Conservation (phyloP, 148 eudicot species). For the Pharnaceum exiguum region DNA sequence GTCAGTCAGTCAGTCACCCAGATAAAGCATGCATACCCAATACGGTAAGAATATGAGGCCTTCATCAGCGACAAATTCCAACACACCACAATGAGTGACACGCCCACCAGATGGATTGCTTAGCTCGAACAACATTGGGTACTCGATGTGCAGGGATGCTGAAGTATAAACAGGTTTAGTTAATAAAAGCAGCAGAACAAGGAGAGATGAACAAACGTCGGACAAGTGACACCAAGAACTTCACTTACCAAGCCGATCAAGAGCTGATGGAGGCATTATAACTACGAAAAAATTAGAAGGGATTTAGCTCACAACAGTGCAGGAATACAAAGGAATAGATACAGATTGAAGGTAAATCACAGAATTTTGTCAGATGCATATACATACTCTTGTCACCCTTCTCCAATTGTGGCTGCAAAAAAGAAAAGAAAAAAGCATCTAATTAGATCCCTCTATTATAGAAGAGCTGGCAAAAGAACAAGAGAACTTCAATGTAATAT, state of each 20-base stretch:
- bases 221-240: neutral
- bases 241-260: constrained; percentile 34
- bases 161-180: neutral
- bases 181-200: constrained; percentile 4
- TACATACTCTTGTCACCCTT: constrained; percentile 38
- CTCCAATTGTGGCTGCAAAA: constrained; percentile 34
- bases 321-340: neutral
- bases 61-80: constrained; percentile 37
- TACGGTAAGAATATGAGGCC: constrained; percentile 30
- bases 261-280: constrained; percentile 41
- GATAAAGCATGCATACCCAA: constrained; percentile 22
- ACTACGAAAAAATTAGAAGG: constrained; percentile 25
- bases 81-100: constrained; percentile 35
- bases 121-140: constrained; percentile 35
- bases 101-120: constrained; percentile 28
- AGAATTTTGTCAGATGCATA: neutral
- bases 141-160: constrained; percentile 36
- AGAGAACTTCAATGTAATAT: too few species aligned
- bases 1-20: neutral
- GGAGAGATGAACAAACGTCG: neutral
- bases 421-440: neutral
- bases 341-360: constrained; percentile 1
- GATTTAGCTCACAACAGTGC: neutral
- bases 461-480: too few species aligned
- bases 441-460: too few species aligned